phyloP scores from a whole-genome alignment of 148 eudicot species.

The Euryodendron excelsum region DNA sequence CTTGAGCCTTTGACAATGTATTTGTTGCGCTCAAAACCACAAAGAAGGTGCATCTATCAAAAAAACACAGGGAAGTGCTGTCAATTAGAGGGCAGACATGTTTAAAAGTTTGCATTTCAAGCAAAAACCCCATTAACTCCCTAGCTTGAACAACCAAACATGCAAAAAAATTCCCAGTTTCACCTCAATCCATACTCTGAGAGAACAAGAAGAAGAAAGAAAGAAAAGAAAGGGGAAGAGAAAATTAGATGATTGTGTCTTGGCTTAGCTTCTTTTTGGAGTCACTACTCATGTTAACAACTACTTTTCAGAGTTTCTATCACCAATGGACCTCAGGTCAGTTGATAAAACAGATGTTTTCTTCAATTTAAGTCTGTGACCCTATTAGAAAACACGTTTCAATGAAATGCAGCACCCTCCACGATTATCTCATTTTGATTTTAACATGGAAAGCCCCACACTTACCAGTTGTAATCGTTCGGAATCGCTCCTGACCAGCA shows the following conservation, averaged over 20 bases:
- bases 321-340: background rate
- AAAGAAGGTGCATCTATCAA: no score
- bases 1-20: background rate
- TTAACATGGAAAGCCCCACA: background rate
- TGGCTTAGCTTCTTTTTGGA: background rate
- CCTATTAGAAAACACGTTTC: background rate
- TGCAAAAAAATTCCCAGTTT: background rate
- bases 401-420: background rate
- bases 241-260: background rate
- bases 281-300: background rate
- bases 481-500: conserved; percentile 82
- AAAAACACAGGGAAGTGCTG: no score
- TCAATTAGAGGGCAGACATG: background rate
- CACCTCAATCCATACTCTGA: background rate
- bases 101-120: background rate
- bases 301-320: background rate
- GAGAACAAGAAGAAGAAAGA: background rate
- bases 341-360: background rate
- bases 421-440: background rate
- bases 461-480: conserved; percentile 77
- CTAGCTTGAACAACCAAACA: background rate
- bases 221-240: background rate
- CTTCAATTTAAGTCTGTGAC: background rate
- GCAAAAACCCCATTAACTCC: background rate
- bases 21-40: background rate